Percentiles rank a stretch among this genome's conserved stretches.
phyloP scores from a whole-genome alignment of 495 filamentous ascomycete species.

The Aspergillus incahuasiensis region DNA sequence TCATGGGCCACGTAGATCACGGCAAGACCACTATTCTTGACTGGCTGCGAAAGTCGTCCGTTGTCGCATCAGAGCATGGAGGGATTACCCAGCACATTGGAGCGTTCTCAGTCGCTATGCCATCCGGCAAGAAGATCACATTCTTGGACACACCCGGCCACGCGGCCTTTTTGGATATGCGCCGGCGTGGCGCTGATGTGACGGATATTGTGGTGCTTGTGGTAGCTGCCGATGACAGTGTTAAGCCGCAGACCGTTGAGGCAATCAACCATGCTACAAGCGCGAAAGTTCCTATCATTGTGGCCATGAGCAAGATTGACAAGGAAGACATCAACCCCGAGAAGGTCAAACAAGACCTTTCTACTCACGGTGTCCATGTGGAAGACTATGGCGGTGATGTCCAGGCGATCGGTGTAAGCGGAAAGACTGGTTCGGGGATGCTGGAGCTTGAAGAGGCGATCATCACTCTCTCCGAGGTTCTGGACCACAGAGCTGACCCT shows the following conservation, averaged over 20 bases:
- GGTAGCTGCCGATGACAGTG: conserved; percentile 94
- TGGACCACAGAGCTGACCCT: conserved; percentile 79
- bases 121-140: conserved; percentile 80
- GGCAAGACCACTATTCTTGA: conserved; percentile 97
- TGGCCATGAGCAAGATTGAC: conserved; percentile 98
- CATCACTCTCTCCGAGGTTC: conserved; percentile 74
- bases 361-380: conserved; percentile 79
- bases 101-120: conserved; percentile 90
- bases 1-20: conserved; percentile 99
- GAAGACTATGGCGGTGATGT: conserved; percentile 96
- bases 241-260: conserved; percentile 96
- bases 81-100: conserved; percentile 99
- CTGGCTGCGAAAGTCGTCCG: conserved; percentile 86
- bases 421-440: conserved; percentile 93
- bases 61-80: conserved; percentile 86
- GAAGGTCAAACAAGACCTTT: conserved; percentile 81
- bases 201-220: conserved; percentile 97
- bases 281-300: conserved; percentile 93
- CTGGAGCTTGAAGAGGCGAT: conserved; percentile 86
- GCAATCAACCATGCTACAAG: conserved; percentile 89
- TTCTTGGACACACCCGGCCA: conserved; percentile 98
- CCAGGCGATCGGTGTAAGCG: conserved; percentile 84
- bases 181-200: conserved; percentile 89
- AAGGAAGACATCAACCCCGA: conserved; percentile 75
- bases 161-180: conserved; percentile 92